phyloP scores from a whole-genome alignment of 1,139 yeast genomes.

The Blastobotrys malaysiensis region DNA sequence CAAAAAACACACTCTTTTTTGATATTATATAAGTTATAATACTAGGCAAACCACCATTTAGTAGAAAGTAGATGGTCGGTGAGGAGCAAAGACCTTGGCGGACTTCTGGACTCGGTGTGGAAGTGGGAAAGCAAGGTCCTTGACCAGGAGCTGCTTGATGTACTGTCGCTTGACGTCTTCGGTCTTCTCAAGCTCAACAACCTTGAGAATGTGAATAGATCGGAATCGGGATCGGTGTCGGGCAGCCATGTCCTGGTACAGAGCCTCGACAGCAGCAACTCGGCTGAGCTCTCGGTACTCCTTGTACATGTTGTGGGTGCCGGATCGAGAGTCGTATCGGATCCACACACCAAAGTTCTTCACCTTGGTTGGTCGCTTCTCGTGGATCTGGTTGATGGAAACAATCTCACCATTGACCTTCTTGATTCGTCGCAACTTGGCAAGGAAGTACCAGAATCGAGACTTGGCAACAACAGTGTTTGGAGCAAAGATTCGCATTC shows the following conservation, averaged over 20 bases:
- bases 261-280: slow-evolving; percentile 97
- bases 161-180: slow-evolving; percentile 99
- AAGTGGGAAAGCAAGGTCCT: slow-evolving; percentile 98
- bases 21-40: slow-evolving; percentile 1
- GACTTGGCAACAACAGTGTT: slow-evolving; percentile 99
- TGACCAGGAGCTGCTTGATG: slow-evolving; percentile 94
- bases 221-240: slow-evolving; percentile 99
- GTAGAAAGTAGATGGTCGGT: slow-evolving; percentile 97
- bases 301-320: slow-evolving; percentile 99
- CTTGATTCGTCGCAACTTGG: slow-evolving; percentile 98
- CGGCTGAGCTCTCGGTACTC: slow-evolving; percentile 99
- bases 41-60: slow-evolving; percentile 36
- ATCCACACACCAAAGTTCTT: slow-evolving; percentile 99
- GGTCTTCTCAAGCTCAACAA: slow-evolving; percentile 96
- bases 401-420: slow-evolving; percentile 99
- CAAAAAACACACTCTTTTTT: slow-evolving; percentile 3
- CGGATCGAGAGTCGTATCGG: slow-evolving; percentile 99
- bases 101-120: slow-evolving; percentile 98
- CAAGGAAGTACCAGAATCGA: slow-evolving; percentile 99
- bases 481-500: slow-evolving; percentile 99
- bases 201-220: slow-evolving; percentile 92
- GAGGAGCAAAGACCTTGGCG: slow-evolving; percentile 80
- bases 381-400: slow-evolving; percentile 84
- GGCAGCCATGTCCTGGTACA: slow-evolving; percentile 99
- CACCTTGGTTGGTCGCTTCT: slow-evolving; percentile 97